A percentile compares a stretch with the other conserved stretches of the same genome.
These are phyloP conservation scores for Thelephora aurantiotincta DNA, from an alignment of 768 basidiomycete genomes.

Conservation along the genomic window DNA sequence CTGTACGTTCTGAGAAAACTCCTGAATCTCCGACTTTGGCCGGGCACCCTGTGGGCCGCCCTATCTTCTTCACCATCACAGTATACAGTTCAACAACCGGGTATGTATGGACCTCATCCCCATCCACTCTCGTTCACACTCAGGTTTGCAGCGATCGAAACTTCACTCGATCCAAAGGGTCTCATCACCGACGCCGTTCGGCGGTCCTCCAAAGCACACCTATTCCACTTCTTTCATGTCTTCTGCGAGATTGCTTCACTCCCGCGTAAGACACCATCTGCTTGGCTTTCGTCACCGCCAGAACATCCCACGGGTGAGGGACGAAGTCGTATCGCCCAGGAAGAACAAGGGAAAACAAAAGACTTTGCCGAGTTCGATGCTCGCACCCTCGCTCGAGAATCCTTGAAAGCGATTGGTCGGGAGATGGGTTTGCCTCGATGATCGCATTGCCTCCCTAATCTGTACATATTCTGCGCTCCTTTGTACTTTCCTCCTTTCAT, in stretches of 20 bases:
- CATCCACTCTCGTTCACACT: conserved; percentile 1
- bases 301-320: conserved; percentile 6
- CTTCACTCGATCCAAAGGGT: conserved; percentile 30
- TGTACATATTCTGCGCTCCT: neutral
- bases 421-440: conserved; percentile 47
- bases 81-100: conserved; percentile 39
- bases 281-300: conserved; percentile 33
- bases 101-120: conserved; percentile 22
- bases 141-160: conserved; percentile 22
- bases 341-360: conserved; percentile 9
- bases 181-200: conserved; percentile 60
- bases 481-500: too few relatives aligned
- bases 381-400: conserved; percentile 47
- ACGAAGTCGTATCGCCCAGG: conserved; percentile 9
- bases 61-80: conserved; percentile 49
- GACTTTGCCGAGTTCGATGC: conserved; percentile 46
- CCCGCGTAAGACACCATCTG: conserved; percentile 49
- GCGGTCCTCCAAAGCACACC: conserved; percentile 65
- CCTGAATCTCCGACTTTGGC: conserved; percentile 55
- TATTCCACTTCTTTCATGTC: conserved; percentile 78
- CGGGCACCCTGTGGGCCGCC: conserved; percentile 67
- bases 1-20: conserved; percentile 73
- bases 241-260: conserved; percentile 71
- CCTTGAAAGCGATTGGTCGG: conserved; percentile 53
- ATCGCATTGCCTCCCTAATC: neutral